phyloP scores from a whole-genome alignment of 495 filamentous ascomycete species.

The Penicillium robsamsonii region DNA sequence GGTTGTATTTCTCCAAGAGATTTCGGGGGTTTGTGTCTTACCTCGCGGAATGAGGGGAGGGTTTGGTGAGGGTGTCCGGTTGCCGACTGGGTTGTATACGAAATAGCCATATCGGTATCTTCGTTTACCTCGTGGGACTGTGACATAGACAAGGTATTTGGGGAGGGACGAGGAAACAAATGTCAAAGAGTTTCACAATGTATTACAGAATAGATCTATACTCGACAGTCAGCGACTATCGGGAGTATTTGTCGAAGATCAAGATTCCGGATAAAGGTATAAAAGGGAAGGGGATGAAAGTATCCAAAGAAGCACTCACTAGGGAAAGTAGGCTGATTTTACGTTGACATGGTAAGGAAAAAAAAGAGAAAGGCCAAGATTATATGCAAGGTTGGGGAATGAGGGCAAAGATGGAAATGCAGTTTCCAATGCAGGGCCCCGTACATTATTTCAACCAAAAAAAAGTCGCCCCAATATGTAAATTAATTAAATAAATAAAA shows the following conservation, averaged over 20 bases:
- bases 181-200: conserved; percentile 1
- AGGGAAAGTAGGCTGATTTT: conserved; percentile 24
- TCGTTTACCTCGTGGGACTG: conserved; percentile 37
- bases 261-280: neutral
- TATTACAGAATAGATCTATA: conserved; percentile 6
- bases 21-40: conserved; percentile 19
- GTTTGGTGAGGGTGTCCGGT: conserved; percentile 36
- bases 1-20: neutral
- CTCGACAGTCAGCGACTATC: conserved; percentile 7
- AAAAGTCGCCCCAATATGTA: conserved; percentile 10
- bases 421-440: conserved; percentile 24
- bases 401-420: conserved; percentile 21
- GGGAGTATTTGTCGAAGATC: conserved; percentile 1
- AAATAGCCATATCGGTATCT: conserved; percentile 46
- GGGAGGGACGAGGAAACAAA: neutral
- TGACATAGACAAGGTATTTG: conserved; percentile 39
- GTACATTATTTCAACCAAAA: conserved; percentile 25
- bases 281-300: neutral
- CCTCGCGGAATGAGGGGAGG: conserved; percentile 48
- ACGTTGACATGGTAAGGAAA: conserved; percentile 25
- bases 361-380: conserved; percentile 22
- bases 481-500: conserved; percentile 21
- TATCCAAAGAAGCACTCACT: conserved; percentile 17
- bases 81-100: conserved; percentile 40
- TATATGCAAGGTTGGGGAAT: conserved; percentile 35